Evolutionary conservation across 805 yeast species (phyloP).

Genomic region (Nakazawaea ishiwadae): DNA sequence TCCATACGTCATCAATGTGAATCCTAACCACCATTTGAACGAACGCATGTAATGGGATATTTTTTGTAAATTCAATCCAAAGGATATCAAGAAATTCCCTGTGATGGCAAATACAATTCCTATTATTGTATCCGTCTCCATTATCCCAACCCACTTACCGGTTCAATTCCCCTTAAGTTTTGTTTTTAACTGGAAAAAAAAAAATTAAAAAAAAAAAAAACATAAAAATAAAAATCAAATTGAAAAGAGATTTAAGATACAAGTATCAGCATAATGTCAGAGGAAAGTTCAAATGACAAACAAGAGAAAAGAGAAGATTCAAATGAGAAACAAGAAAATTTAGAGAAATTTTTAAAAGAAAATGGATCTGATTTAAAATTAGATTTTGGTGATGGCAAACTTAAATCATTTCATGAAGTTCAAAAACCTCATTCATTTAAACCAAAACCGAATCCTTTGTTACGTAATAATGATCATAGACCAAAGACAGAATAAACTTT

Average conservation of each 20-base stretch:
- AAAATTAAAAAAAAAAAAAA: conserved; percentile 10
- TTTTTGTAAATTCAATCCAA: conserved; percentile 25
- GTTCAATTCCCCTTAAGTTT: too few relatives aligned
- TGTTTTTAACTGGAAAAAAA: not conserved
- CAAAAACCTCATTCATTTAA: conserved; percentile 7
- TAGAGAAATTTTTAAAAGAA: conserved; percentile 4
- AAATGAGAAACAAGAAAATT: not conserved
- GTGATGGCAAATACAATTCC: conserved; percentile 22
- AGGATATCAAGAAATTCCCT: conserved; percentile 23
- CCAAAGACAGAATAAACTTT: conserved; percentile 7
- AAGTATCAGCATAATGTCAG: not conserved
- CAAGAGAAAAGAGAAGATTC: not conserved
- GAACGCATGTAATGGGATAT: conserved; percentile 21
- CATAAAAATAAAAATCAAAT: too few relatives aligned
- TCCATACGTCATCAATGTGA: conserved; percentile 36
- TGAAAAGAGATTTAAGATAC: too few relatives aligned
- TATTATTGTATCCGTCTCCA: conserved; percentile 14
- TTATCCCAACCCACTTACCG: too few relatives aligned
- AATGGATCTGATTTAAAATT: conserved; percentile 6
- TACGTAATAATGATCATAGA: conserved; percentile 15
- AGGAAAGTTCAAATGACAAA: conserved; percentile 7
- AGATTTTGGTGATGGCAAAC: conserved; percentile 4
- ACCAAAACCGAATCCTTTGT: conserved; percentile 7
- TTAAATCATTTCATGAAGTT: conserved; percentile 12
- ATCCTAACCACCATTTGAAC: conserved; percentile 37